Percentiles rank a stretch among this genome's conserved stretches.
phyloP scores from a whole-genome alignment of 1,284 basidiomycete species.

The Ustilago vetiveriae region DNA sequence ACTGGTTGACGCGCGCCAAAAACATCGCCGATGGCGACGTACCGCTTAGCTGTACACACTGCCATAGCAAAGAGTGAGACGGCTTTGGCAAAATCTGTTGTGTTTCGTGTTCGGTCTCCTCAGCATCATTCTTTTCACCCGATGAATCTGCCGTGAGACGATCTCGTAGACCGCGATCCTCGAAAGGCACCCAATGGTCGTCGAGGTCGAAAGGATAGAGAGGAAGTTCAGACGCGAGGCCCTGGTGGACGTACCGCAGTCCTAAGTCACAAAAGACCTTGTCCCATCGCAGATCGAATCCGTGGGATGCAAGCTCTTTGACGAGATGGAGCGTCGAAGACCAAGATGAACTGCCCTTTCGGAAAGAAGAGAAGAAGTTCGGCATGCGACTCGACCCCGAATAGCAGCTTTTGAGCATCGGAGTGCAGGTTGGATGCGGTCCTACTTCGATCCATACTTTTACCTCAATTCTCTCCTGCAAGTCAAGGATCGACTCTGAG shows the following conservation, averaged over 20 bases:
- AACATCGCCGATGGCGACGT: slow-evolving; percentile 25
- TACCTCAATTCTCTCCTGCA: slow-evolving; percentile 10
- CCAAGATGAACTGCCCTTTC: slow-evolving; percentile 39
- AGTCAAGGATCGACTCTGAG: slow-evolving; percentile 24
- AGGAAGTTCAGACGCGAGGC: slow-evolving; percentile 23
- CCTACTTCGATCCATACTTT: slow-evolving; percentile 44
- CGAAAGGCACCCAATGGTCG: slow-evolving; percentile 39
- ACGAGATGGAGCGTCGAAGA: slow-evolving; percentile 17
- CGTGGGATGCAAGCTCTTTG: slow-evolving; percentile 28
- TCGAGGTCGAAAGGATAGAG: slow-evolving; percentile 49
- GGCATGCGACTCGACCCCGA: slow-evolving; percentile 8
- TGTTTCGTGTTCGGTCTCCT: too few species aligned
- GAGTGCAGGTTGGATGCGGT: slow-evolving; percentile 44
- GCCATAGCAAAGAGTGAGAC: slow-evolving; percentile 15
- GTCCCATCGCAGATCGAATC: slow-evolving; percentile 25
- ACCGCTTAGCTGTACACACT: slow-evolving; percentile 24
- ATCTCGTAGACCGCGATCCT: slow-evolving; percentile 48
- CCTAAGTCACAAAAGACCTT: slow-evolving; percentile 28
- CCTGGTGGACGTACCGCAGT: slow-evolving; percentile 12
- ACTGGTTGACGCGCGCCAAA: slow-evolving; percentile 22
- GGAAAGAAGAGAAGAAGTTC: slow-evolving; percentile 31
- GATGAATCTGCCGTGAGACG: slow-evolving; percentile 8
- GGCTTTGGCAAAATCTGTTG: slow-evolving; percentile 13
- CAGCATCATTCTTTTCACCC: too few species aligned
- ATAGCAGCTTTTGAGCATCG: slow-evolving; percentile 47